A percentile compares a stretch with the other conserved stretches of the same genome.
These are phyloP conservation scores for Hymenoscyphus repandus DNA, from an alignment of 2,329 filamentous ascomycete genomes.

Conservation along the genomic window DNA sequence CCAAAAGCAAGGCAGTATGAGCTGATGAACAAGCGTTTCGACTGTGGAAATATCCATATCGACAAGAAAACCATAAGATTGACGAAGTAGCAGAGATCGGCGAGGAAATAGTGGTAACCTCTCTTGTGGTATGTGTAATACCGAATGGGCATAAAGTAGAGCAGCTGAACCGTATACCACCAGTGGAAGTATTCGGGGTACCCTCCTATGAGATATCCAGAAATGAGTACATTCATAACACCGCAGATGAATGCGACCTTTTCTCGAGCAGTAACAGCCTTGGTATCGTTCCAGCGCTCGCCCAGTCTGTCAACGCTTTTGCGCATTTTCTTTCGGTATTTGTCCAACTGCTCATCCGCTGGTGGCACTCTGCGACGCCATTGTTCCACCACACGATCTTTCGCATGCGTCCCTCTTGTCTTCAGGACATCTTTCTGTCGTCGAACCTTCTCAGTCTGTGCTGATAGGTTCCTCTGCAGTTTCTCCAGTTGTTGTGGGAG, in stretches of 20 bases:
- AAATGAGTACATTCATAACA: slow-evolving; percentile 96
- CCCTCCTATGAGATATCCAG: slow-evolving; percentile 86
- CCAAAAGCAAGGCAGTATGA: slow-evolving; percentile 90
- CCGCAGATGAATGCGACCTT: slow-evolving; percentile 95
- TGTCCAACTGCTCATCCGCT: slow-evolving; percentile 87
- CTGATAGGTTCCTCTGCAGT: slow-evolving; percentile 74
- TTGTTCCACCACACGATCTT: slow-evolving; percentile 85
- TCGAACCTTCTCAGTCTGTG: slow-evolving; percentile 79
- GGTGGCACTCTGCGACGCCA: slow-evolving; percentile 82
- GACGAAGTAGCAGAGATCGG: slow-evolving; percentile 97
- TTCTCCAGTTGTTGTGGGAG: slow-evolving; percentile 87
- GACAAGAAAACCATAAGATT: slow-evolving; percentile 78
- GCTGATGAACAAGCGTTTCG: slow-evolving; percentile 86
- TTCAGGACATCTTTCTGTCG: slow-evolving; percentile 77
- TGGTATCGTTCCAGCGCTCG: slow-evolving; percentile 82
- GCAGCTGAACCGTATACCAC: slow-evolving; percentile 84
- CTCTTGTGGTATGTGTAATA: slow-evolving; percentile 86
- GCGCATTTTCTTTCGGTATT: slow-evolving; percentile 84
- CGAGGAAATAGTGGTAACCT: slow-evolving; percentile 95
- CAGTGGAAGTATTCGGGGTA: slow-evolving; percentile 80
- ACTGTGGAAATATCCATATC: slow-evolving; percentile 86
- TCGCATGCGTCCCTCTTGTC: slow-evolving; percentile 70
- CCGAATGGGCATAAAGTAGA: slow-evolving; percentile 96
- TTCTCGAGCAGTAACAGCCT: slow-evolving; percentile 81
- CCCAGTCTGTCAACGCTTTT: slow-evolving; percentile 82